phyloP scores from a whole-genome alignment of 139 green algal species.

The Chlorella sp. region DNA sequence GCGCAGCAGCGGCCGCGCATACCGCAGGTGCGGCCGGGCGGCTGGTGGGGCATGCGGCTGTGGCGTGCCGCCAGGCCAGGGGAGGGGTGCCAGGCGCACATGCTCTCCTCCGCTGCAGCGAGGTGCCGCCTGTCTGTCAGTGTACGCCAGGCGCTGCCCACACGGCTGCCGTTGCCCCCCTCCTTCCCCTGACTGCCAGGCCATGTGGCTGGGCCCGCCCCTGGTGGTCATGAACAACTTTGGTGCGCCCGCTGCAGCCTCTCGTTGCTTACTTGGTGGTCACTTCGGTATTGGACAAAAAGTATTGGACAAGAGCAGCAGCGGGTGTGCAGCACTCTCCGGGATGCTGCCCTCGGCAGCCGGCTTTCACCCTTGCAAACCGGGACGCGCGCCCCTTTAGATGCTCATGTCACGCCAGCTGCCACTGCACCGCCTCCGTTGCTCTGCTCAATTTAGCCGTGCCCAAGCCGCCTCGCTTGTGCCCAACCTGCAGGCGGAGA shows the following conservation, averaged over 20 bases:
- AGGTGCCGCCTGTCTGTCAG: no score
- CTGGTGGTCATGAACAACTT: constrained; percentile 97
- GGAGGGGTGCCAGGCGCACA: no score
- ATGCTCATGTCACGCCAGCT: no score
- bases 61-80: not conserved
- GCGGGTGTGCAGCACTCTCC: not conserved
- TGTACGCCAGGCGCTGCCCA: no score
- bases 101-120: no score
- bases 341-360: not conserved
- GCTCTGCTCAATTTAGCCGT: no score
- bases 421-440: no score
- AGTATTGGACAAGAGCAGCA: not conserved
- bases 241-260: constrained; percentile 3
- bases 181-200: constrained; percentile 6
- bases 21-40: constrained; percentile 29
- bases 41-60: not conserved
- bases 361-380: no score
- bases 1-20: constrained; percentile 69
- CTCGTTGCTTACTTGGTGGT: no score
- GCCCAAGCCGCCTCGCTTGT: no score
- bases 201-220: constrained; percentile 72
- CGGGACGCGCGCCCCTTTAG: no score
- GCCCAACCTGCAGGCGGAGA: not conserved
- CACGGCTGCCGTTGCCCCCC: not conserved
- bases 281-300: no score